Percentiles rank a stretch among this genome's conserved stretches.
Evolutionary conservation across 345 rosid genomes (phyloP).

Genomic region (Crucihimalaya himalaica): DNA sequence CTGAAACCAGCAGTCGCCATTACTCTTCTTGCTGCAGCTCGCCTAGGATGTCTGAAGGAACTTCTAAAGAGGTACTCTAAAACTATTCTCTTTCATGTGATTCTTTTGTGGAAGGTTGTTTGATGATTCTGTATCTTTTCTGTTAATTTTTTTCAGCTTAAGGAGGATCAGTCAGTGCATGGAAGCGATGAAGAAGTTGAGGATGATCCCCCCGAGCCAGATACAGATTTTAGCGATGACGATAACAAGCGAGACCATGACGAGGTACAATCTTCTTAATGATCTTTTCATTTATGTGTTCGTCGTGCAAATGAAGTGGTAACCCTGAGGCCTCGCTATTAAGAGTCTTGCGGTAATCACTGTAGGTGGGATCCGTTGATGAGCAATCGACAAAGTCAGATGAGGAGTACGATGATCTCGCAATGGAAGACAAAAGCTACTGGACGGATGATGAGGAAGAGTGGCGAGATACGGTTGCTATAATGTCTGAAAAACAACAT

Average conservation of each 20-base stretch:
- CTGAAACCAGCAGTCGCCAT: conserved; percentile 78
- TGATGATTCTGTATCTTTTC: neutral
- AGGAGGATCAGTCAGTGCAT: conserved; percentile 87
- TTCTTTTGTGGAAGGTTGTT: neutral
- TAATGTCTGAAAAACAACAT: conserved; percentile 28
- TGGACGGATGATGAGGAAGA: conserved; percentile 64
- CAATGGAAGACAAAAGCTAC: conserved; percentile 85
- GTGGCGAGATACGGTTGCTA: conserved; percentile 38
- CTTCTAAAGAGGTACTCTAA: conserved; percentile 74
- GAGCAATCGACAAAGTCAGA: conserved; percentile 94
- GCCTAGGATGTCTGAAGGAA: conserved; percentile 85
- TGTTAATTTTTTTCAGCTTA: conserved; percentile 51
- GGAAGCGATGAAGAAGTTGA: conserved; percentile 96
- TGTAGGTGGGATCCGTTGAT: conserved; percentile 94
- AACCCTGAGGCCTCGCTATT: neutral
- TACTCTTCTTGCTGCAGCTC: conserved; percentile 97
- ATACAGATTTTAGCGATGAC: conserved; percentile 76
- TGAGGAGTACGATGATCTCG: conserved; percentile 97
- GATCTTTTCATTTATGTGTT: neutral
- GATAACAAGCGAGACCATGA: conserved; percentile 58
- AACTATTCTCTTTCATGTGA: neutral
- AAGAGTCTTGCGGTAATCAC: neutral
- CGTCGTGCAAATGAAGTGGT: neutral
- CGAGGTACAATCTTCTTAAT: conserved; percentile 53
- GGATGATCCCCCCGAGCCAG: conserved; percentile 70